Base-by-base conservation (phyloP, 2,329 filamentous ascomycete genomes). In the Pseudogymnoascus pannorum region DNA sequence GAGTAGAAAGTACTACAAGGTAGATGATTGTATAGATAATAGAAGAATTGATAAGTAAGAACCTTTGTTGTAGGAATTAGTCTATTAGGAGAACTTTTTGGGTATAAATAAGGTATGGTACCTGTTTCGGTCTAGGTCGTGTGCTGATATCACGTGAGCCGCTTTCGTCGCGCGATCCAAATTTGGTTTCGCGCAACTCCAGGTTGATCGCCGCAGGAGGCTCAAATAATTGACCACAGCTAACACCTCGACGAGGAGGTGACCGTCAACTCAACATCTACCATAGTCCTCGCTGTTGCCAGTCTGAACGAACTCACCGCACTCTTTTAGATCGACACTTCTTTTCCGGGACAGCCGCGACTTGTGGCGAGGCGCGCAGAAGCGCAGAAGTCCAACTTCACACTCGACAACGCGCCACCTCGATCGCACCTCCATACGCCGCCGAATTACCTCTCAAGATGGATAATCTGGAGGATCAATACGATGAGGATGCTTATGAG, bases 401-500 rank as follows among this genome's bases (percentile, higher is more conserved):
- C 51, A 22, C 48, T 54, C 20, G 26, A 58, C 48, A 12, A 58
- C 40, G 44, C 29, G 61, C 61, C 61, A 61, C 61, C 36, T 24
- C 31, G 24, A 62, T 24, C 51, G 14, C 60, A 60, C 36, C 36
- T 57, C 38, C 22, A 59, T 9, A 42, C 33, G 16, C 35, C 44
- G 54, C 40, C 59, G 26, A 18, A 44, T 31, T 44, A 57, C 44
- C 54, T 44, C 18, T 58, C 66, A 70, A 64, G 22, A 72, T 72
- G 71, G 71, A 69, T n/a, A 66, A 70, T 61, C 71, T 71, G 58
- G 70, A 72, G 63, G 71, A 60, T 18, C 38, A 81, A 64, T 81
- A 81, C 69, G 81, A 81, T 59, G 78, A 83, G 69, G 81, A 84
- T 61, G 80, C 83, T 59, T 90, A 91, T 72, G 87, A 87, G 64